Percentiles rank a stretch among this genome's conserved stretches.
phyloP scores from a whole-genome alignment of 1,284 basidiomycete genomes.

The Boletellus deceptivus region DNA sequence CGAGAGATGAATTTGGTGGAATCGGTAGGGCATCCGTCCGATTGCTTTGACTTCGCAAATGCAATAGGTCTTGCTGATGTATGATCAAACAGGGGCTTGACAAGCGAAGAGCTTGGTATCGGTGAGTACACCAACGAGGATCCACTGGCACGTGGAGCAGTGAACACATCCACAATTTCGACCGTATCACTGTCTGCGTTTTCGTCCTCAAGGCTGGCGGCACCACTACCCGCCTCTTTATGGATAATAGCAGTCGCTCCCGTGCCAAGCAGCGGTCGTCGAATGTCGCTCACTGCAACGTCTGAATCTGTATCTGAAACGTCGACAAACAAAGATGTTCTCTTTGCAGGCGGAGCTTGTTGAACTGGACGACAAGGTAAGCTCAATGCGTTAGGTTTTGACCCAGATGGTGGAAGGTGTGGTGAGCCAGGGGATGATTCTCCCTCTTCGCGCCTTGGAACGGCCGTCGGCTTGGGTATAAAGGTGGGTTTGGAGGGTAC shows the following conservation, averaged over 20 bases:
- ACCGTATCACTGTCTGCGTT: background rate
- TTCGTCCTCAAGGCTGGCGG: conserved; percentile 10
- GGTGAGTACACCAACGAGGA: conserved; percentile 25
- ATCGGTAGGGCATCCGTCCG: conserved; percentile 5
- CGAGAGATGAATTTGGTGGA: conserved; percentile 6
- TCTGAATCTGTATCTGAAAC: conserved; percentile 29
- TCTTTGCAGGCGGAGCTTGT: conserved; percentile 3
- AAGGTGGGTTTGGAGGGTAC: background rate
- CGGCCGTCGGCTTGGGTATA: background rate
- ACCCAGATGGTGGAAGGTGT: background rate
- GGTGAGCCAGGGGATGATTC: conserved; percentile 9
- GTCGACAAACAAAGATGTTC: conserved; percentile 22
- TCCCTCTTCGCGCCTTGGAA: conserved; percentile 11
- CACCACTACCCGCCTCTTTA: background rate
- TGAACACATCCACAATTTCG: conserved; percentile 26
- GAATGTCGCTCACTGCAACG: conserved; percentile 19
- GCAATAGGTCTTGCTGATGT: background rate
- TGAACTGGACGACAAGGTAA: background rate
- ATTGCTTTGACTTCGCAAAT: background rate
- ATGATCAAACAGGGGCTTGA: background rate
- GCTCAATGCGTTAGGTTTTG: background rate
- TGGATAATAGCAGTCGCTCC: background rate
- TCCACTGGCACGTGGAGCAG: conserved; percentile 11
- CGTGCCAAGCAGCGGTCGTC: background rate
- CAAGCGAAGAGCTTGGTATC: conserved; percentile 18